A percentile compares a stretch with the other conserved stretches of the same genome.
Conservation (phyloP, 805 yeast genomes). For the Kluyveromyces starmeri region DNA sequence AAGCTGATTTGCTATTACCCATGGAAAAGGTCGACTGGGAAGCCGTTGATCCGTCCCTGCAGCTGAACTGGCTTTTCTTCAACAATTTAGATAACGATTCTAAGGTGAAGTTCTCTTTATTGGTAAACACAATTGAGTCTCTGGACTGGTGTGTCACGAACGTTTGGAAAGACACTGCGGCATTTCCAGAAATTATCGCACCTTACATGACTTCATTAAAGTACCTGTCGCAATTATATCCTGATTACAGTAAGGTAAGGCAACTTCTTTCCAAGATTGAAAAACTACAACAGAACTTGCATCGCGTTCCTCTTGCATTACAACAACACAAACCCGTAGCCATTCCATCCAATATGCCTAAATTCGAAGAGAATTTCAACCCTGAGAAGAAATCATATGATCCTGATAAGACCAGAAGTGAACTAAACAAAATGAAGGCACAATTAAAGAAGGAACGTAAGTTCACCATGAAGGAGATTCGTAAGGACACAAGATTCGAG, state of each 20-base stretch:
- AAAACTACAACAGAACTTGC: constrained; percentile 43
- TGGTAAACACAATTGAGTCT: constrained; percentile 25
- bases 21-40: constrained; percentile 1
- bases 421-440: constrained; percentile 70
- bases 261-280: constrained; percentile 36
- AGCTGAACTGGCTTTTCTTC: constrained; percentile 21
- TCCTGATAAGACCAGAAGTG: constrained; percentile 71
- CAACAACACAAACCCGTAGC: constrained; percentile 82
- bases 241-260: constrained; percentile 27
- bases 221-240: constrained; percentile 32
- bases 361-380: constrained; percentile 91
- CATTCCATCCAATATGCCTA: constrained; percentile 78
- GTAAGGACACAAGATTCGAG: constrained; percentile 80
- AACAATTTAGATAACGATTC: constrained; percentile 25
- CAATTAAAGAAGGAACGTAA: constrained; percentile 89
- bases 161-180: constrained; percentile 55
- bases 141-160: constrained; percentile 26
- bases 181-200: constrained; percentile 48
- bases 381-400: constrained; percentile 92
- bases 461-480: constrained; percentile 76
- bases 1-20: neutral
- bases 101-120: constrained; percentile 14
- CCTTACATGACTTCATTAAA: constrained; percentile 40
- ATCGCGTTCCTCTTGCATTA: constrained; percentile 61
- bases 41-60: constrained; percentile 8